phyloP scores from a whole-genome alignment of 1,139 yeast genomes.

The Trichomonascaceae sp. region DNA sequence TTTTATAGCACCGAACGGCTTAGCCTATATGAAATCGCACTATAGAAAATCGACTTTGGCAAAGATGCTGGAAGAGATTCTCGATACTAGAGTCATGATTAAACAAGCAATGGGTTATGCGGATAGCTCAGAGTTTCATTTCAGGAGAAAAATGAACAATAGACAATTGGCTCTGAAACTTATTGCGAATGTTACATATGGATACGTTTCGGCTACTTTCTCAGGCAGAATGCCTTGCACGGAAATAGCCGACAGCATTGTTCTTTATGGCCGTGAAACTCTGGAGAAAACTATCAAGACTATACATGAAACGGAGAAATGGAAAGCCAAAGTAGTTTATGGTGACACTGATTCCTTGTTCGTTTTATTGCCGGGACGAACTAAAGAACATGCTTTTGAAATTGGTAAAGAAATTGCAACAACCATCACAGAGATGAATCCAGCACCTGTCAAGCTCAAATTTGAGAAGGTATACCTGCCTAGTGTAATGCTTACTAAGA shows the following conservation, averaged over 20 bases:
- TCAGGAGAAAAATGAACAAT: slow-evolving; percentile 58
- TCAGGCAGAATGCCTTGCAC: slow-evolving; percentile 98
- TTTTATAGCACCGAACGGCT: slow-evolving; percentile 79
- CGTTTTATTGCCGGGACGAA: slow-evolving; percentile 81
- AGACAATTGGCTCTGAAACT: slow-evolving; percentile 82
- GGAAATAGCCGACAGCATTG: slow-evolving; percentile 91
- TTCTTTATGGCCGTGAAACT: slow-evolving; percentile 83
- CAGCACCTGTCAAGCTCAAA: slow-evolving; percentile 74
- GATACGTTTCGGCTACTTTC: slow-evolving; percentile 88
- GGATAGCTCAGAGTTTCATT: slow-evolving; percentile 37
- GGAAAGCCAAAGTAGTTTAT: slow-evolving; percentile 92
- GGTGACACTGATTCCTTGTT: slow-evolving; percentile 96
- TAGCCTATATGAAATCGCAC: slow-evolving; percentile 60
- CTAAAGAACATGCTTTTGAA: slow-evolving; percentile 67
- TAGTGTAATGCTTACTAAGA: slow-evolving; percentile 73
- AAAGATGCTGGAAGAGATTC: slow-evolving; percentile 75
- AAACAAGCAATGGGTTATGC: slow-evolving; percentile 60
- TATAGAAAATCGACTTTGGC: slow-evolving; percentile 71
- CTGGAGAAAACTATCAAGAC: slow-evolving; percentile 61
- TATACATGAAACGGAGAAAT: slow-evolving; percentile 52
- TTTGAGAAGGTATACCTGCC: slow-evolving; percentile 94
- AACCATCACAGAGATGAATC: slow-evolving; percentile 59
- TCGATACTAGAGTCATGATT: slow-evolving; percentile 72
- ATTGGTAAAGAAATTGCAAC: slow-evolving; percentile 68
- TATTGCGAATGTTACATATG: slow-evolving; percentile 93